phyloP scores from a whole-genome alignment of 2,329 filamentous ascomycete species.

The Penicillium hesseltinei region DNA sequence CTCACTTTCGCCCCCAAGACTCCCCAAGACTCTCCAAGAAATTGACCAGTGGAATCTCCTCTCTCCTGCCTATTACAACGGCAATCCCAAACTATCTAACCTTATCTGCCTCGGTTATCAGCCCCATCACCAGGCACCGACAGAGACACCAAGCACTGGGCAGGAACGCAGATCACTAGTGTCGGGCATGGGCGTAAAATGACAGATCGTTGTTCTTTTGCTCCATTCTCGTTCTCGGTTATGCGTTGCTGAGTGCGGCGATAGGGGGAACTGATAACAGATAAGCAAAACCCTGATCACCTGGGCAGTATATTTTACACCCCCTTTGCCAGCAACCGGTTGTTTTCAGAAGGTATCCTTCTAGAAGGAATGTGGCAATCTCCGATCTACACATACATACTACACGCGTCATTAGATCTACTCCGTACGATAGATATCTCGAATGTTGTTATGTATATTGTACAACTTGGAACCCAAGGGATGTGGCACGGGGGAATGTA shows the following conservation, averaged over 20 bases:
- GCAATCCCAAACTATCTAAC: neutral
- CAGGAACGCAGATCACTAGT: neutral
- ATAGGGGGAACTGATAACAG: neutral
- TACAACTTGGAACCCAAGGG: neutral
- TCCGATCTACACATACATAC: neutral
- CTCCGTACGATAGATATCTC: neutral
- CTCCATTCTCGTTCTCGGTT: neutral
- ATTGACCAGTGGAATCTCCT: neutral
- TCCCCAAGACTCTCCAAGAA: neutral
- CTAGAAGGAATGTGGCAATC: constrained; percentile 2
- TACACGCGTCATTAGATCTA: neutral
- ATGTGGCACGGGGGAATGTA: neutral
- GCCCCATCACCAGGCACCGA: neutral
- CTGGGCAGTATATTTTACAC: neutral
- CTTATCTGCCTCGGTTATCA: neutral
- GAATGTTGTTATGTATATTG: neutral
- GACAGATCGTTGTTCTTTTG: neutral
- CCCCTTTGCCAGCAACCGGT: neutral
- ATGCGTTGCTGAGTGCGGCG: neutral
- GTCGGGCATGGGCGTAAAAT: neutral
- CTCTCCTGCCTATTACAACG: neutral
- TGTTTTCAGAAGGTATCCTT: neutral
- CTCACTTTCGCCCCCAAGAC: neutral
- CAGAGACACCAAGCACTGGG: constrained; percentile 1
- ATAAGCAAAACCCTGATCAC: neutral